Conservation (phyloP, 108 stramenopile genomes). For the Nannochloropsis gaditana region DNA sequence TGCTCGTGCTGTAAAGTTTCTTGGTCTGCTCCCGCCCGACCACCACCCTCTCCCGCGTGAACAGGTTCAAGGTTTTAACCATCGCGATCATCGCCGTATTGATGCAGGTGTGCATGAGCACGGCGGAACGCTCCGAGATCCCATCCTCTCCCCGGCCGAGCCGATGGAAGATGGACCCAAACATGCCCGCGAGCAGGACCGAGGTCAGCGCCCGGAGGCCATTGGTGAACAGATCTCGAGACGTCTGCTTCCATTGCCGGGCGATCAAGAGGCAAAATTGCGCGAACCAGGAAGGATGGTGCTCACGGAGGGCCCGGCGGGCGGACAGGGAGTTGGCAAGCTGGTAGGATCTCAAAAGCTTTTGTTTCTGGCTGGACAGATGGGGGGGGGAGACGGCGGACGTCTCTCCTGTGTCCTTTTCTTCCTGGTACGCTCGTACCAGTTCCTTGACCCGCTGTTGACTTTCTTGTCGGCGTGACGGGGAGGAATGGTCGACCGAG, state of each 20-base stretch:
- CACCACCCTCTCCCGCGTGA: conserved; percentile 77
- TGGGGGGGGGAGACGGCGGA: not conserved
- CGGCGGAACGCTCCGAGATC: not conserved
- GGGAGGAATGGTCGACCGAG: not conserved
- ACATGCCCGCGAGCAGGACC: not conserved
- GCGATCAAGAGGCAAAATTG: conserved; percentile 3
- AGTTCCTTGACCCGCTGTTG: not conserved
- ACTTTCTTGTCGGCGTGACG: not conserved
- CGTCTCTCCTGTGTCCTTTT: not conserved
- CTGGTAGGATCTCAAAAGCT: not conserved
- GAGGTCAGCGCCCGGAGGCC: not conserved
- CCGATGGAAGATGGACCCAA: not conserved
- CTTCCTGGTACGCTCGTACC: not conserved
- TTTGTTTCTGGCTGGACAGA: not conserved
- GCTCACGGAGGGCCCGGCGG: not conserved
- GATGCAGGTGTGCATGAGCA: not conserved
- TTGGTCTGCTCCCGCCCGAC: conserved; percentile 64
- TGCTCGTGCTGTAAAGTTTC: conserved; percentile 69
- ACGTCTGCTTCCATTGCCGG: not conserved
- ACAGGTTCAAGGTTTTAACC: conserved; percentile 31
- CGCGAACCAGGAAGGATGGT: conserved; percentile 7
- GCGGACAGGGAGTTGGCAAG: not conserved
- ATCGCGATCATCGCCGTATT: not conserved
- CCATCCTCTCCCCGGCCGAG: not conserved
- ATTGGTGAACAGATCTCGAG: not conserved